Evolutionary conservation across 257 asterid species (phyloP), one percentile per base, ranked within the genome.

Genomic region (Nicotiana knightiana): DNA sequence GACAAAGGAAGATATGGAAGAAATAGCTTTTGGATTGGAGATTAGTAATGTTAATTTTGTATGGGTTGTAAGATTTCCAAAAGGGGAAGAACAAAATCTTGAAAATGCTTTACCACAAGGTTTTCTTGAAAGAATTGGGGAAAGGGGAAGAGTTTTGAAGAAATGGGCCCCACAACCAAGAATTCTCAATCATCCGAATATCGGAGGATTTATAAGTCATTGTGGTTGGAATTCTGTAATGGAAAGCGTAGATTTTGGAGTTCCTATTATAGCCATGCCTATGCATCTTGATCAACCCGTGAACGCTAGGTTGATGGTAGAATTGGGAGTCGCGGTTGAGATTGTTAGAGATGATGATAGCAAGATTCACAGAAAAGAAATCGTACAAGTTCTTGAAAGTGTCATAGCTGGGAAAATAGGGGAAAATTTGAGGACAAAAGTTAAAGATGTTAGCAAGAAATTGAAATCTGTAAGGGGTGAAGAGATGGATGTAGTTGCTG

Each of bases 61-160:
- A 2, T 92, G 94, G 97, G 89, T 92, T 18, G 12, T 85, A 0
- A 80, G 97, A 71, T 90, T 85, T 37, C 88, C 92, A 0, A 80
- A 75, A 0, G 93, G 88, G 0, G 86, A 79, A 55, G 79, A 83
- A 18, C 53, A 3, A 35, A 30, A n/a, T 57, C 18, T 85, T 1
- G 83, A 85, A 21, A 89, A 89, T 4, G 83, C 80, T 2, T 81
- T 92, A 1, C 91, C 91, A 6, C 2, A 46, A 68, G 90, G 91
- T 30, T 88, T 83, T 77, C 73, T 85, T 0, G 85, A 88, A 39
- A 83, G 90, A 57, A 84, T 87, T 6, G 88, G 87, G 24, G 86
- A 76, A 0, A 83, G 86, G 51, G 89, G 88, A 30, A 85, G 5
- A 35, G 70, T 88, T 1, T 79, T 88, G 17, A 83, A 85, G 0